Percentiles rank a stretch among this genome's conserved stretches.
Evolutionary conservation across 2,329 filamentous ascomycete species (phyloP).

Genomic region (Delphinella strobiligena): DNA sequence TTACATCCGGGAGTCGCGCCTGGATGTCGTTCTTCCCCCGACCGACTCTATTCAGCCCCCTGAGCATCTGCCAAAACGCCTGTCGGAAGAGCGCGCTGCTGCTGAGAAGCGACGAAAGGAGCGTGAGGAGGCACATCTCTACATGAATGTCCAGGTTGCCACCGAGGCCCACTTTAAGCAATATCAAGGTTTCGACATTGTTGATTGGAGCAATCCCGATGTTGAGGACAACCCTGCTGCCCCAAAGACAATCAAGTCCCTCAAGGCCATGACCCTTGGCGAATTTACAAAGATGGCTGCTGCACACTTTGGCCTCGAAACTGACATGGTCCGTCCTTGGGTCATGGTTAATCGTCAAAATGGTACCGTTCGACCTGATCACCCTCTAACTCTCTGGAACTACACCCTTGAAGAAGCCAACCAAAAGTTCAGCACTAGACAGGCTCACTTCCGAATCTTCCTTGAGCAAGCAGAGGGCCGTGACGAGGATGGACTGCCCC

Average conservation of each 20-base stretch:
- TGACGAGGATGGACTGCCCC: conserved; percentile 54
- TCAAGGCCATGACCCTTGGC: conserved; percentile 61
- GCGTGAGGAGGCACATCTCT: conserved; percentile 86
- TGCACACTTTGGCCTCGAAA: conserved; percentile 54
- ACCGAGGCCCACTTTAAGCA: conserved; percentile 69
- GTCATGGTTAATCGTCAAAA: conserved; percentile 98
- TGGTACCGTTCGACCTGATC: conserved; percentile 85
- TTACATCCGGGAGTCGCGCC: conserved; percentile 75
- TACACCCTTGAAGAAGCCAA: conserved; percentile 57
- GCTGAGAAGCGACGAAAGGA: conserved; percentile 73
- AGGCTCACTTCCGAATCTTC: conserved; percentile 65
- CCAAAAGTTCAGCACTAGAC: conserved; percentile 56
- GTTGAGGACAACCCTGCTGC: conserved; percentile 53
- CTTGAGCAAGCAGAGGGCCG: conserved; percentile 60
- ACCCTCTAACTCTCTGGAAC: conserved; percentile 64
- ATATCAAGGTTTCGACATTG: conserved; percentile 75
- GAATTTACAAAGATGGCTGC: conserved; percentile 65
- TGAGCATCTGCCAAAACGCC: conserved; percentile 60
- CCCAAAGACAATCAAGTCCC: conserved; percentile 59
- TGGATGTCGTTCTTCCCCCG: conserved; percentile 71
- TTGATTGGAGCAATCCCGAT: conserved; percentile 51
- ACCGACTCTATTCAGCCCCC: conserved; percentile 72
- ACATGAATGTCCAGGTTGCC: conserved; percentile 72
- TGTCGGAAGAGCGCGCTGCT: conserved; percentile 70
- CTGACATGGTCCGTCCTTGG: conserved; percentile 71